Base-by-base conservation (phyloP, 352 stramenopile genomes). In the Globisporangium alternatum region DNA sequence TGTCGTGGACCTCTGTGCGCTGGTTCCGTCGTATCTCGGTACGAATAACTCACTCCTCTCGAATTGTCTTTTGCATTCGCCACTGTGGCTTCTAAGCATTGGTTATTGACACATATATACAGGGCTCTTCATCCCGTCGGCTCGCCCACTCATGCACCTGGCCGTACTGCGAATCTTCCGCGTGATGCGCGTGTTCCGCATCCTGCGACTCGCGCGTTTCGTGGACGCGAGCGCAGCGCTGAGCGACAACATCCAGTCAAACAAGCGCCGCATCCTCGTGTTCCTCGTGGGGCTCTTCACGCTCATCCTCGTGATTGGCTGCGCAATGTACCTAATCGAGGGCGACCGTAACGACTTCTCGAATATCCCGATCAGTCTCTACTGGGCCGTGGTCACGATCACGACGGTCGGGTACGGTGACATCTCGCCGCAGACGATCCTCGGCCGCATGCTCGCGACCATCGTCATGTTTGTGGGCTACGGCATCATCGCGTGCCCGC, bases 361-460 rank as follows among this genome's bases (percentile, higher is more conserved):
- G n/a, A 95, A 94, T 64, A 95, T 95, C 62, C 87, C 87, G 8
- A 81, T 93, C 52, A 94, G 85, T 65, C 71, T 95, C 17, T 95
- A 95, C 69, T 95, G 87, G 84, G 91, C 87, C 2, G 83, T 95
- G 30, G 84, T 95, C 62, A 96, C 88, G 30, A 89, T 96, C 65
- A 95, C 88, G 35, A 96, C 88, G 0, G 88, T 96, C 21, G 88
- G 88, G 0, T 95, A 94, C 58, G 88, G 88, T 19, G 88, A 96
- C 51, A 95, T 96, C 45, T 85, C 85, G 1, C 88, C 88, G 19
- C 72, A 92, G 57, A 93, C 88, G 0, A 83, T 95, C 33, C 67
- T 89, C 9, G 88, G 88, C 3, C 86, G 88, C 17, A 80, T 96
- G 65, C 65, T 96, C 4, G 85, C 86, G 33, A 93, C 85, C 1